Evolutionary conservation across 164 flowering plant species (phyloP), one percentile per base, ranked within the genome.

Genomic region (Cinnamomum chago): DNA sequence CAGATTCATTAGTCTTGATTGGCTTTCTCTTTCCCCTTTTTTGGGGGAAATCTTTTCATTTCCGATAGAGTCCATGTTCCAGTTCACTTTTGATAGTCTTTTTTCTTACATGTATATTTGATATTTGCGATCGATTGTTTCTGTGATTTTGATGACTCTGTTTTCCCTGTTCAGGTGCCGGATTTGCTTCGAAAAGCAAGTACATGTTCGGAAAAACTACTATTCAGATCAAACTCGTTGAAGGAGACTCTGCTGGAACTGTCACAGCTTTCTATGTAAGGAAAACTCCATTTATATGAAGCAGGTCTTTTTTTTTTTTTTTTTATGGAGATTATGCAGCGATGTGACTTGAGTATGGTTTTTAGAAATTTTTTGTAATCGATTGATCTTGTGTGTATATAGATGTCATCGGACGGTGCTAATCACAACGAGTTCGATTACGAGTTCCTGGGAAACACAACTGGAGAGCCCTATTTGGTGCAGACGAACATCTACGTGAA

Each of bases 391-490:
- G 25, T 68, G 2, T 15, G 22, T 12, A 1, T 14, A 62, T 87
- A 95, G 98, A 95, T 95, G 99, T 92, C 99, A 74, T 95, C 99
- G 0, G 98, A 93, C 0, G 99, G 98, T 18, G 82, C 96, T 62
- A 82, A 76, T 10, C 99, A 95, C 87, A 81, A 93, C 69, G 99
- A 95, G 69, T 93, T 95, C 72, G 99, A 95, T 81, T 92, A 93
- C 58, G 99, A 95, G 90, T 93, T 95, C 72, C 81, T 94, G 75
- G 98, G 98, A 14, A 94, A 92, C 83, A 88, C 88, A 2, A 89
- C 86, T 3, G 97, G 98, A 0, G 96, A 94, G 62, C 97, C 98
- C 0, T 92, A 90, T 82, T 23, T 87, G 20, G 92, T 94, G 1
- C 97, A 94, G 68, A 94, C 97, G 60, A 92, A 94, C 77, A 72